These are phyloP conservation scores for Acanthamoeba healyi DNA, from an alignment of 208 protist species.

Conservation along the genomic window DNA sequence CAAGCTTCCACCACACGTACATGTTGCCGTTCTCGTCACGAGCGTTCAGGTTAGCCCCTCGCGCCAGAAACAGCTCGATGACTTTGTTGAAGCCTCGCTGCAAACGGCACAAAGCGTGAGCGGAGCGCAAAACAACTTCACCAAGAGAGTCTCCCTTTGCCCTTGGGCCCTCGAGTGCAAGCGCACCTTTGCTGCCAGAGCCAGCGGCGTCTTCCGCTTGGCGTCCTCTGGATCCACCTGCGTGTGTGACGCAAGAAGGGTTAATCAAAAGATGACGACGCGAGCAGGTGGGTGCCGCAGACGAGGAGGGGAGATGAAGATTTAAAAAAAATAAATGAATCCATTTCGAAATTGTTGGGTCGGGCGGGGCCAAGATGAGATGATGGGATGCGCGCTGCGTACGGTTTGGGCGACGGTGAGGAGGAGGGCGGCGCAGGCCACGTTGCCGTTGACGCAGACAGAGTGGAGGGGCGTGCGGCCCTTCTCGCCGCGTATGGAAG, in stretches of 20 bases:
- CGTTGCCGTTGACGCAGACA: slow-evolving; percentile 42
- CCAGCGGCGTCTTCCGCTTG: slow-evolving; percentile 58
- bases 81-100: slow-evolving; percentile 41
- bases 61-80: slow-evolving; percentile 10
- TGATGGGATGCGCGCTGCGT: background rate
- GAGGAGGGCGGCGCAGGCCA: background rate
- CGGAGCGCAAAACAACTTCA: background rate
- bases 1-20: too few relatives aligned
- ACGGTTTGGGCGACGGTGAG: background rate
- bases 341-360: background rate
- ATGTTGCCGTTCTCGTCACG: slow-evolving; percentile 70
- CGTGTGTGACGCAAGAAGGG: background rate
- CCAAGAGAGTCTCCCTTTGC: background rate
- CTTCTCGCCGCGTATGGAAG: slow-evolving; percentile 32
- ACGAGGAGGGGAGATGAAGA: background rate
- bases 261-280: background rate
- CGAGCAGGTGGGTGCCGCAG: background rate
- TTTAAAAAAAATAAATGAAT: background rate
- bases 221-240: slow-evolving; percentile 52
- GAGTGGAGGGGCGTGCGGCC: slow-evolving; percentile 39
- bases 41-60: slow-evolving; percentile 1
- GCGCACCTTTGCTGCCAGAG: slow-evolving; percentile 3
- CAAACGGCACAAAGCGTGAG: too few relatives aligned
- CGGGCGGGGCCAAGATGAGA: too few relatives aligned
- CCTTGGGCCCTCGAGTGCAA: too few relatives aligned